phyloP scores from a whole-genome alignment of 2,329 filamentous ascomycete species.

The Myrmaecium sp. region DNA sequence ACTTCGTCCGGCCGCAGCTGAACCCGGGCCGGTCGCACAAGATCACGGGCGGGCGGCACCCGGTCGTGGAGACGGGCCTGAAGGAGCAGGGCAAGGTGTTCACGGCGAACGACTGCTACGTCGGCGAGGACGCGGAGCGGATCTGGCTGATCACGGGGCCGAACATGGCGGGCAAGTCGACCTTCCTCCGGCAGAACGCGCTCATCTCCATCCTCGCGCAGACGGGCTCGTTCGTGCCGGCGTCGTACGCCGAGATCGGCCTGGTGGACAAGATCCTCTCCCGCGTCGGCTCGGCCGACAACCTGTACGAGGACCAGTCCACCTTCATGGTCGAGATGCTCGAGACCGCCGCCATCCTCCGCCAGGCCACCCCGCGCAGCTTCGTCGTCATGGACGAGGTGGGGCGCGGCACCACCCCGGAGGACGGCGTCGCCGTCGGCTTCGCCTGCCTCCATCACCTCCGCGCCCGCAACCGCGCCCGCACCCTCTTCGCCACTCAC shows the following conservation, averaged over 20 bases:
- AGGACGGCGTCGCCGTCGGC: conserved; percentile 78
- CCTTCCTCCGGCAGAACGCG: conserved; percentile 88
- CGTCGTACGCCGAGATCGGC: conserved; percentile 68
- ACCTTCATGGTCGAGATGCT: conserved; percentile 99
- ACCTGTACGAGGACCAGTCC: conserved; percentile 84
- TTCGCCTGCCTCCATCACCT: conserved; percentile 80
- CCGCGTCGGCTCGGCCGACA: conserved; percentile 80
- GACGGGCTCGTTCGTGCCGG: conserved; percentile 82
- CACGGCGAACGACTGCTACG: conserved; percentile 68
- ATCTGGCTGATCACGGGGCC: conserved; percentile 57
- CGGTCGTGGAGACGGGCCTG: conserved; percentile 76
- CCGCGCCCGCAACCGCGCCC: conserved; percentile 56
- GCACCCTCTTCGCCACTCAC: conserved; percentile 85
- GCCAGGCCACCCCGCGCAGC: conserved; percentile 62
- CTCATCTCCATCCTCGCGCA: conserved; percentile 88
- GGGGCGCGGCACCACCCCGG: conserved; percentile 80
- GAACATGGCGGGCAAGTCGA: conserved; percentile 98
- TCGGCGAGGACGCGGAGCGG: conserved; percentile 63
- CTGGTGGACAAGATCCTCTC: conserved; percentile 94
- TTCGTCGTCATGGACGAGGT: conserved; percentile 98
- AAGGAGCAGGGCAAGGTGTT: conserved; percentile 66
- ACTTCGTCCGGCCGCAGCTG: conserved; percentile 52
- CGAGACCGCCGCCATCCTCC: conserved; percentile 81
- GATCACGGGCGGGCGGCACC: conserved; percentile 75
- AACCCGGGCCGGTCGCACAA: conserved; percentile 48